Base-by-base conservation (phyloP, 2,329 filamentous ascomycete genomes). In the Dactylonectria macrodidyma region DNA sequence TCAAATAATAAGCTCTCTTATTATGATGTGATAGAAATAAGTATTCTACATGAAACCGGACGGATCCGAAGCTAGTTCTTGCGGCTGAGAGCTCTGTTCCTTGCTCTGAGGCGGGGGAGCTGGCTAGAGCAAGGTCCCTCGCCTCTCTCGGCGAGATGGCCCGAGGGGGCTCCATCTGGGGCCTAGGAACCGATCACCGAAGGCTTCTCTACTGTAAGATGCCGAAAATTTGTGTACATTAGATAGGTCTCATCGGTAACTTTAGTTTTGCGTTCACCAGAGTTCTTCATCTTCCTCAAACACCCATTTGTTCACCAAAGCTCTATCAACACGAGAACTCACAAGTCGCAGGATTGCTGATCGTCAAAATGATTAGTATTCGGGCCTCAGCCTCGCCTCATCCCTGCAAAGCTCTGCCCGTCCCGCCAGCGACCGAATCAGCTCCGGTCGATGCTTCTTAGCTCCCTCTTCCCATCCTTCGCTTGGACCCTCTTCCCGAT, bases 41-140 rank as follows among this genome's bases (percentile, higher is more conserved):
- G 11, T 26, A 19, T 19, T 19, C 19, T 19, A 50, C 3, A 50
- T n/a, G n/a, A 14, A n/a, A 19, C 12, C 54, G 46, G 14, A 46
- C 62, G 63, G 48, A 58, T 57, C 16, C 51, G 9, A 33, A 14
- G 38, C 33, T 38, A 34, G 50, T 4, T 11, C 50, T 22, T 11
- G 48, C 48, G 9, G 48, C 24, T 30, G 3, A 9, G 26, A 26
- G 14, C n/a, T 52, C 26, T 19, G 30, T 52, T 52, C 30, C 51
- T 54, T 54, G 51, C 34, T 34, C 2, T 3, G 3, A 47, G 9
- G 46, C 12, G n/a, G 46, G 38, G 46, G 46, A 47, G 41, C 41
- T 44, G 3, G 41, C 41, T 5, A 30, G 26, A 30, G 26, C 26
- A 30, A 30, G 26, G 26, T 30, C 14, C 16, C 24, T 7, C 16